Conservation (phyloP, 179 eudicot genomes). For the Actinidia polygama region DNA sequence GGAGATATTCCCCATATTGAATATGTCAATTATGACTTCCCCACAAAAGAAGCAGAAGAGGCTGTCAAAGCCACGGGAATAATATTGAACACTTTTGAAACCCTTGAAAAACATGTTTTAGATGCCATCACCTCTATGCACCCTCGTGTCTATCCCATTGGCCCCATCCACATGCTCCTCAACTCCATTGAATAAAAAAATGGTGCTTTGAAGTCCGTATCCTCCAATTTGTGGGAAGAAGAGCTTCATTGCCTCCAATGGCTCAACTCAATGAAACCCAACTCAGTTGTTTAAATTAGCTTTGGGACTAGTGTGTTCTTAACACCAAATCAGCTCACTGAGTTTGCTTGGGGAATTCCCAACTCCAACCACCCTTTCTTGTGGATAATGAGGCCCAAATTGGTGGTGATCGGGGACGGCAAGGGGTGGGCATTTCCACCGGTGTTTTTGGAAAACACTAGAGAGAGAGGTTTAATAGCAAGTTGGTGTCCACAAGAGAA, state of each 20-base stretch:
- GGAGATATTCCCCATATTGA: too few relatives aligned
- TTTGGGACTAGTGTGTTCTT: slow-evolving; percentile 13
- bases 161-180: slow-evolving; percentile 10
- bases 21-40: too few relatives aligned
- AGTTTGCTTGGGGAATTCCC: slow-evolving; percentile 27
- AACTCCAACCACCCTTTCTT: slow-evolving; percentile 20
- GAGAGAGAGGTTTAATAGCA: slow-evolving; percentile 17
- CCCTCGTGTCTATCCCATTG: neutral
- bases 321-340: slow-evolving; percentile 2
- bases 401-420: too few relatives aligned
- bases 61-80: slow-evolving; percentile 17
- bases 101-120: slow-evolving; percentile 6
- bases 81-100: slow-evolving; percentile 21
- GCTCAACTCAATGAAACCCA: slow-evolving; percentile 23
- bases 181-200: neutral
- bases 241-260: slow-evolving; percentile 23
- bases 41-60: slow-evolving; percentile 13
- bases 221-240: slow-evolving; percentile 10
- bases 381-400: neutral
- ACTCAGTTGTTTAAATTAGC: slow-evolving; percentile 21
- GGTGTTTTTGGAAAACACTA: slow-evolving; percentile 6
- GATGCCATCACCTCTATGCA: slow-evolving; percentile 7
- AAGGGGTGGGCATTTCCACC: neutral
- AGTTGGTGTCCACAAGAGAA: slow-evolving; percentile 24
- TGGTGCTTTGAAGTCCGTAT: neutral